Evolutionary conservation across 2,329 filamentous ascomycete species (phyloP).

Genomic region (Biscogniauxia sp.): DNA sequence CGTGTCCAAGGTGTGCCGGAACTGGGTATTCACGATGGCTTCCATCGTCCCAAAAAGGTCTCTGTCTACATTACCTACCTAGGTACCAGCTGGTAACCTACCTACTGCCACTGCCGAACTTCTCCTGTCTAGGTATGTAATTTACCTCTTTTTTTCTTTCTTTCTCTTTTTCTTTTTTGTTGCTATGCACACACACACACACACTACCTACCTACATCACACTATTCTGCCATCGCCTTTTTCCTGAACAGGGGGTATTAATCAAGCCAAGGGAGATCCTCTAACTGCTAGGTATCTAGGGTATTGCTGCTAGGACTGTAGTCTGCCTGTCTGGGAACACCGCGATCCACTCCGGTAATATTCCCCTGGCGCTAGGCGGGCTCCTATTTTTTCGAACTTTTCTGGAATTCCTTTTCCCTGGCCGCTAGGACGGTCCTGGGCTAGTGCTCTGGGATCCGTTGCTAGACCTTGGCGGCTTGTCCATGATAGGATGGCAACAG

Average conservation of each 20-base stretch:
- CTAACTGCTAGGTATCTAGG: conserved; percentile 6
- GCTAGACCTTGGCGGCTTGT: background rate
- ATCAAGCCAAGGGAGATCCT: conserved; percentile 28
- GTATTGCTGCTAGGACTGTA: background rate
- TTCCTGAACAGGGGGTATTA: conserved; percentile 19
- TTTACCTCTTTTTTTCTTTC: background rate
- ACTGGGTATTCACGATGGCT: background rate
- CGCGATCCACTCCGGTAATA: conserved; percentile 29
- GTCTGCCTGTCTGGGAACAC: conserved; percentile 19
- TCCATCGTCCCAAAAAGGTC: background rate
- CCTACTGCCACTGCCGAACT: background rate
- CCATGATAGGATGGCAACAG: background rate
- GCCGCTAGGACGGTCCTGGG: background rate
- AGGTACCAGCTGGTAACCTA: too few species aligned
- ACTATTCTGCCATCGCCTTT: conserved; percentile 11
- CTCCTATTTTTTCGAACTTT: conserved; percentile 32
- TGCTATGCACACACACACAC: background rate
- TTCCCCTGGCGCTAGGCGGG: conserved; percentile 32
- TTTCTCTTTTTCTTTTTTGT: background rate
- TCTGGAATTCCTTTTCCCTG: conserved; percentile 33
- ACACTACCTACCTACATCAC: background rate
- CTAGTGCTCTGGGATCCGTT: background rate
- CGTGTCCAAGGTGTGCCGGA: background rate
- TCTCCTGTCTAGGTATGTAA: background rate
- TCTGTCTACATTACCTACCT: background rate